Conservation (phyloP, 176 grass and related monocot genomes). For the Hyparrhenia diplandra region DNA sequence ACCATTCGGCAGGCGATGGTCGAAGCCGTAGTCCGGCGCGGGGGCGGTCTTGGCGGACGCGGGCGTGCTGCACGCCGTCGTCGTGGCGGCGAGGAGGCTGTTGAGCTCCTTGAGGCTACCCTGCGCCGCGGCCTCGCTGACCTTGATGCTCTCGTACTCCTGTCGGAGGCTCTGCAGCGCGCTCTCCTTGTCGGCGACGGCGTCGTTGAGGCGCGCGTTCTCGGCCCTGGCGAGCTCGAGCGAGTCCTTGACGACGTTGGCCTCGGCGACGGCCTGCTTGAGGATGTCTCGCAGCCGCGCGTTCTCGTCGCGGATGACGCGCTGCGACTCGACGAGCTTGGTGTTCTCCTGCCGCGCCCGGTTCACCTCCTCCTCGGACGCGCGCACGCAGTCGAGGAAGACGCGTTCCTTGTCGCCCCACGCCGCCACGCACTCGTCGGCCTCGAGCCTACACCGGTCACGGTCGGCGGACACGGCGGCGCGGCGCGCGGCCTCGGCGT, state of each 20-base stretch:
- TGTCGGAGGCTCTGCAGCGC: slow-evolving; percentile 45
- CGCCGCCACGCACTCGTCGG: slow-evolving; percentile 51
- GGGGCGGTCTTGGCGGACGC: slow-evolving; percentile 28
- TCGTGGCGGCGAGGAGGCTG: slow-evolving; percentile 71
- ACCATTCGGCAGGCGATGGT: background rate
- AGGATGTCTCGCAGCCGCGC: slow-evolving; percentile 72
- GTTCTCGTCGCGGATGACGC: slow-evolving; percentile 88
- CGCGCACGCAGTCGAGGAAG: slow-evolving; percentile 73
- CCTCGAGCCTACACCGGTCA: slow-evolving; percentile 46
- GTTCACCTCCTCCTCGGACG: slow-evolving; percentile 73
- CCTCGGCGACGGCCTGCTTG: slow-evolving; percentile 89
- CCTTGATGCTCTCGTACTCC: slow-evolving; percentile 84
- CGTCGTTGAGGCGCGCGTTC: slow-evolving; percentile 60
- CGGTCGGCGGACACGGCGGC: slow-evolving; percentile 29
- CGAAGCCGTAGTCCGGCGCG: slow-evolving; percentile 9
- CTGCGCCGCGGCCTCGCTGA: slow-evolving; percentile 83
- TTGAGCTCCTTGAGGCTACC: slow-evolving; percentile 87
- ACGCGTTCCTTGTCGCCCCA: slow-evolving; percentile 83
- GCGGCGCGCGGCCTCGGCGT: slow-evolving; percentile 22
- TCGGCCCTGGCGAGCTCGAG: slow-evolving; percentile 54
- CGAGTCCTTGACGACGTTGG: slow-evolving; percentile 56
- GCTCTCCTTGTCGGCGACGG: slow-evolving; percentile 31
- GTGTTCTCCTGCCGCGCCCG: slow-evolving; percentile 55
- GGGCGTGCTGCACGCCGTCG: slow-evolving; percentile 37
- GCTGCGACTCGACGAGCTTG: slow-evolving; percentile 75